These are phyloP conservation scores for Boeremia exigua DNA, from an alignment of 2,329 filamentous ascomycete genomes.

Conservation along the genomic window DNA sequence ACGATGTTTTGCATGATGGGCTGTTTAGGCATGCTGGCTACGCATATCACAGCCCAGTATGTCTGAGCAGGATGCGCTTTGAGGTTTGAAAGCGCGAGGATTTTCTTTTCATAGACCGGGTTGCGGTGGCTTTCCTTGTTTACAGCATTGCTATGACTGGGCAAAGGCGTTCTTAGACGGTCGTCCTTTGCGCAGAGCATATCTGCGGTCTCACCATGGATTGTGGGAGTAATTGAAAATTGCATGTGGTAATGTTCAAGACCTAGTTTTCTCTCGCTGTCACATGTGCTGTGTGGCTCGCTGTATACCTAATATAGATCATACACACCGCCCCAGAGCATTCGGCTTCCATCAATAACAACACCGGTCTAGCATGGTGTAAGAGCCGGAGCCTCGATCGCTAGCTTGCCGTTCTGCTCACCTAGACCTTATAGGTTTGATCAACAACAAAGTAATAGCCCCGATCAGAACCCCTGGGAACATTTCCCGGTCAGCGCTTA, in stretches of 20 bases:
- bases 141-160: constrained; percentile 19
- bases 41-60: constrained; percentile 1
- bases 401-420: too few species aligned
- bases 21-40: constrained; percentile 9
- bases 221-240: constrained; percentile 13
- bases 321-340: too few species aligned
- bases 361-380: too few species aligned
- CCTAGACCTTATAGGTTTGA: too few species aligned
- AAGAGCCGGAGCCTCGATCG: too few species aligned
- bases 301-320: too few species aligned
- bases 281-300: too few species aligned
- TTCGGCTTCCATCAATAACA: too few species aligned
- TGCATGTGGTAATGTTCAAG: constrained; percentile 12
- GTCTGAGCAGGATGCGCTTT: constrained; percentile 2
- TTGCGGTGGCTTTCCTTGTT: constrained; percentile 14
- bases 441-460: too few species aligned
- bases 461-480: too few species aligned
- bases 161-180: constrained; percentile 19
- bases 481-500: too few species aligned
- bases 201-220: constrained; percentile 7
- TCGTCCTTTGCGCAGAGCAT: constrained; percentile 15
- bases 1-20: constrained; percentile 14
- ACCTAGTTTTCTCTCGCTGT: not conserved
- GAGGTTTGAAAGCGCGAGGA: not conserved
- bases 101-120: constrained; percentile 9